phyloP scores from a whole-genome alignment of 2,329 filamentous ascomycete species.

The Penicillium crustosum region DNA sequence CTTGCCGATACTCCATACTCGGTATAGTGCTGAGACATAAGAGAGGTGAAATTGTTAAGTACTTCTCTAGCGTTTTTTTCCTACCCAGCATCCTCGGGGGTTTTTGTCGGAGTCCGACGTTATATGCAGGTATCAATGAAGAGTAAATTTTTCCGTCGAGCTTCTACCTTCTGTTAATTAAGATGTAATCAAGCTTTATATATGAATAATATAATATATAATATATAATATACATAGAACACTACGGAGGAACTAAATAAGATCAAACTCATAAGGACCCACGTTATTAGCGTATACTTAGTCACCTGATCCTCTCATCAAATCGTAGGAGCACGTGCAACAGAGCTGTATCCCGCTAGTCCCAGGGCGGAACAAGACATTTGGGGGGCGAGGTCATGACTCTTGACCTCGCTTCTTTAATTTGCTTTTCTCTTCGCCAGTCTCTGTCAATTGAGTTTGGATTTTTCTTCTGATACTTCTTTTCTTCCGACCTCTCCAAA shows the following conservation, averaged over 20 bases:
- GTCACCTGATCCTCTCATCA: conserved; percentile 16
- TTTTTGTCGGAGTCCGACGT: neutral
- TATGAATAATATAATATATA: neutral
- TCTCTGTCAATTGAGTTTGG: neutral
- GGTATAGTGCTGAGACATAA: neutral
- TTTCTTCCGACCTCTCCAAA: conserved; percentile 13
- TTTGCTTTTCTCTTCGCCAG: neutral
- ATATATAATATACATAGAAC: neutral
- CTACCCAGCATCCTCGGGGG: neutral
- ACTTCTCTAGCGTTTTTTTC: neutral
- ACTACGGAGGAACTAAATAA: neutral
- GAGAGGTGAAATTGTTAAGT: neutral
- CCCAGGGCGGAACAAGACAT: conserved; percentile 12
- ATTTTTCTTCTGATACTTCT: neutral
- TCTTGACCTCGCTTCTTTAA: neutral
- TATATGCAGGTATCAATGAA: neutral
- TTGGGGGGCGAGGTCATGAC: conserved; percentile 1
- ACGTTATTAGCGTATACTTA: neutral
- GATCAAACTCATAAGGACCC: neutral
- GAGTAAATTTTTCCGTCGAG: neutral
- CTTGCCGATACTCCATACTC: neutral
- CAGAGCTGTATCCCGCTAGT: conserved; percentile 18
- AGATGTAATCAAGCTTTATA: neutral
- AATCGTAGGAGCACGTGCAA: conserved; percentile 23
- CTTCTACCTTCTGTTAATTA: neutral